Evolutionary conservation across 208 protist species (phyloP).

Genomic region (Trypanosoma brucei): DNA sequence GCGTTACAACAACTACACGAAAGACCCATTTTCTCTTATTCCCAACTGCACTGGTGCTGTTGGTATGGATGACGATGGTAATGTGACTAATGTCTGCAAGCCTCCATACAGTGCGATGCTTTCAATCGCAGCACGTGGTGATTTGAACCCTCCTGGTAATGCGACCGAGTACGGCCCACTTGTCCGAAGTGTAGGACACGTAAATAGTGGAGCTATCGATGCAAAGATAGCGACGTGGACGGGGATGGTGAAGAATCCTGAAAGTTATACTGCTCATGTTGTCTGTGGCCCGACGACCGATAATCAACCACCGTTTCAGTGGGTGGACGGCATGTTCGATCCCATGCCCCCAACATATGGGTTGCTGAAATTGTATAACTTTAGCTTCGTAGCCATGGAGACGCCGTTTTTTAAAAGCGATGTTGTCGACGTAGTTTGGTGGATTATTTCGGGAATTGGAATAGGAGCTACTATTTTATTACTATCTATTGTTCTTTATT

Average conservation of each 20-base stretch:
- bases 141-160: slow-evolving; percentile 40
- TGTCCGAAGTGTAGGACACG: slow-evolving; percentile 20
- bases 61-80: not conserved
- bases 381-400: slow-evolving; percentile 12
- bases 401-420: not conserved
- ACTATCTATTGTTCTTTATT: not conserved
- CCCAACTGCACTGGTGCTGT: slow-evolving; percentile 37
- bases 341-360: slow-evolving; percentile 27
- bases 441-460: not conserved
- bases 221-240: slow-evolving; percentile 32
- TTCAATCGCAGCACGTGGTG: slow-evolving; percentile 39
- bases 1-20: slow-evolving; percentile 69
- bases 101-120: slow-evolving; percentile 31
- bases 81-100: slow-evolving; percentile 20
- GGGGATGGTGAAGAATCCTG: slow-evolving; percentile 11
- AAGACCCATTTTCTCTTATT: slow-evolving; percentile 53
- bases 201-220: slow-evolving; percentile 37
- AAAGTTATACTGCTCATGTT: slow-evolving; percentile 22
- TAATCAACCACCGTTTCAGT: slow-evolving; percentile 25
- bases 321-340: slow-evolving; percentile 19
- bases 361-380: slow-evolving; percentile 19
- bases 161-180: slow-evolving; percentile 24
- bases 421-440: not conserved
- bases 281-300: slow-evolving; percentile 29
- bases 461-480: not conserved